These are phyloP conservation scores for Raddia distichophylla DNA, from an alignment of 176 grass and related monocot species.

Conservation along the genomic window DNA sequence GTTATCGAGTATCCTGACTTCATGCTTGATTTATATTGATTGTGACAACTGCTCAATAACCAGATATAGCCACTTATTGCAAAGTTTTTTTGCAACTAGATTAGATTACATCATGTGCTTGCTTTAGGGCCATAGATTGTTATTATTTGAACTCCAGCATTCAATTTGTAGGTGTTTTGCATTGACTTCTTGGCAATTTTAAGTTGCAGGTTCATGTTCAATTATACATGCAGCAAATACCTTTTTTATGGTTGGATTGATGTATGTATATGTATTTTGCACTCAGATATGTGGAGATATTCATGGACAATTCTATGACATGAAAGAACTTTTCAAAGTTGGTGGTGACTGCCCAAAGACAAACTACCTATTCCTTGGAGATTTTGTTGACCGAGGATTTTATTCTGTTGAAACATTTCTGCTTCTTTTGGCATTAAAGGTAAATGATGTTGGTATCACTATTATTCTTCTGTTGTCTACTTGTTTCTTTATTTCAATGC, in stretches of 20 bases:
- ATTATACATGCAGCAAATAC: not conserved
- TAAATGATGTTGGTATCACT: conserved; percentile 37
- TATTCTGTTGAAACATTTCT: conserved; percentile 99
- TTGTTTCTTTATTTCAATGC: conserved; percentile 3
- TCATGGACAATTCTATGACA: conserved; percentile 99
- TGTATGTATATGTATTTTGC: conserved; percentile 2
- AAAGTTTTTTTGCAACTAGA: conserved; percentile 2
- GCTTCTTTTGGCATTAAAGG: conserved; percentile 98
- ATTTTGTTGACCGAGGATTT: conserved; percentile 99
- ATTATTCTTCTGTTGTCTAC: conserved; percentile 7
- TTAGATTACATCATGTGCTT: not conserved
- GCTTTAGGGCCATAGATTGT: not conserved
- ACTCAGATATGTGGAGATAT: conserved; percentile 98
- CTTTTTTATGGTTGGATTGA: not conserved
- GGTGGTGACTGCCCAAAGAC: conserved; percentile 98
- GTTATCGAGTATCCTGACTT: not conserved
- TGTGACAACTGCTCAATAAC: not conserved
- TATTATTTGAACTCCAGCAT: not conserved
- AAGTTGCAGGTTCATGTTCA: not conserved
- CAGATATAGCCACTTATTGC: not conserved
- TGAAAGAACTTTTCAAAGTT: conserved; percentile 99
- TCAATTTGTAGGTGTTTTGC: conserved; percentile 1
- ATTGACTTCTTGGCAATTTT: not conserved
- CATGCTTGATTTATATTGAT: conserved; percentile 20
- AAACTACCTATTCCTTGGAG: conserved; percentile 97